Evolutionary conservation across 2,329 filamentous ascomycete species (phyloP).

Genomic region (Teratosphaeria gauchensis): DNA sequence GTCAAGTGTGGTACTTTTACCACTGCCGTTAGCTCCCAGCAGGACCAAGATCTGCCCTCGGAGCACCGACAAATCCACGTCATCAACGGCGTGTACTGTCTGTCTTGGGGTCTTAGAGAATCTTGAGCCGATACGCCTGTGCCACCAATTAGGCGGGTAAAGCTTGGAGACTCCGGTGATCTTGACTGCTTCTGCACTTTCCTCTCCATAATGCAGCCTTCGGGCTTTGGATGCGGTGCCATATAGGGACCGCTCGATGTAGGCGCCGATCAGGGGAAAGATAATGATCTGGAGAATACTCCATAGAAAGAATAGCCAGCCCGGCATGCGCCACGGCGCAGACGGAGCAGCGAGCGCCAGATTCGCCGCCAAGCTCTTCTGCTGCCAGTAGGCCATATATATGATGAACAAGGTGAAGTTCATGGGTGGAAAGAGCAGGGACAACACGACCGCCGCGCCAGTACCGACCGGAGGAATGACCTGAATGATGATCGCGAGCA

Average conservation of each 20-base stretch:
- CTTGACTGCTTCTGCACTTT: conserved; percentile 48
- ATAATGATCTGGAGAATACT: conserved; percentile 65
- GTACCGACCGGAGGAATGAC: conserved; percentile 55
- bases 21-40: conserved; percentile 80
- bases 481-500: conserved; percentile 76
- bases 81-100: conserved; percentile 68
- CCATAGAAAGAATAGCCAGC: conserved; percentile 69
- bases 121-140: conserved; percentile 36
- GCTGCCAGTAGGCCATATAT: conserved; percentile 67
- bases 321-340: conserved; percentile 53
- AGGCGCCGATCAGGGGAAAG: conserved; percentile 65
- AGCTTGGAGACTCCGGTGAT: conserved; percentile 68
- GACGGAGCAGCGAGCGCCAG: conserved; percentile 52
- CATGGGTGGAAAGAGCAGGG: conserved; percentile 74
- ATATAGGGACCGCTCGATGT: conserved; percentile 65
- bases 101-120: conserved; percentile 44
- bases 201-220: conserved; percentile 30
- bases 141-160: conserved; percentile 57
- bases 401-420: conserved; percentile 82
- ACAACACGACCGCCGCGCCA: conserved; percentile 57
- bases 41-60: conserved; percentile 78
- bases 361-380: conserved; percentile 48
- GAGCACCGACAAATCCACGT: conserved; percentile 59
- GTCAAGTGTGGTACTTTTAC: conserved; percentile 83
- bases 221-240: conserved; percentile 55